A percentile compares a stretch with the other conserved stretches of the same genome.
phyloP scores from a whole-genome alignment of 2,329 filamentous ascomycete species.

The Aureobasidium sp. region DNA sequence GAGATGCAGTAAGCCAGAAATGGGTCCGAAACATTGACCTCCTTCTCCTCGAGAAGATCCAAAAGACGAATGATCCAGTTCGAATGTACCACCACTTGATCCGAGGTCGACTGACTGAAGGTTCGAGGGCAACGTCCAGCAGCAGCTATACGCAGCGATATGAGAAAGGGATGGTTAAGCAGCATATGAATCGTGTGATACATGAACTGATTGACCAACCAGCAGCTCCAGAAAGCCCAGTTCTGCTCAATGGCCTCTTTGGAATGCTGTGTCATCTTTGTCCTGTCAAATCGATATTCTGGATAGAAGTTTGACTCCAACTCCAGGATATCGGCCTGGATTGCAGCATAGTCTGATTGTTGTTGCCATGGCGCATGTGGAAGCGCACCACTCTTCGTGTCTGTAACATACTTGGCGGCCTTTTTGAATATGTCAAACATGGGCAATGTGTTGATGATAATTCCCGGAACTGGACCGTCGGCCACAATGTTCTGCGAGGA shows the following conservation, averaged over 20 bases:
- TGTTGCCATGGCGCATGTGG: conserved; percentile 4
- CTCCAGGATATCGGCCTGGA: not conserved
- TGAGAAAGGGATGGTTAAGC: conserved; percentile 11
- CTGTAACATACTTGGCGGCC: conserved; percentile 9
- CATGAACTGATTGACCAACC: conserved; percentile 11
- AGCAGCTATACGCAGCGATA: conserved; percentile 2
- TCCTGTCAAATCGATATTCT: conserved; percentile 7
- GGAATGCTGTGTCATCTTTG: not conserved
- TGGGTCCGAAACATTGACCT: not conserved
- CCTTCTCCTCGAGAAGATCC: conserved; percentile 7
- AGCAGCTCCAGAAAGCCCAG: conserved; percentile 9
- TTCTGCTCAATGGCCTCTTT: conserved; percentile 11
- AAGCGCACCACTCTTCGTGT: not conserved
- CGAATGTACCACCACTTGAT: conserved; percentile 10
- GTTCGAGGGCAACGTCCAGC: not conserved
- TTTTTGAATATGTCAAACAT: conserved; percentile 15
- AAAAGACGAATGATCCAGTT: conserved; percentile 10
- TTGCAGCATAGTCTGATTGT: conserved; percentile 8
- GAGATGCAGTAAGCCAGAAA: conserved; percentile 13
- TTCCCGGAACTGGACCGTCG: conserved; percentile 7
- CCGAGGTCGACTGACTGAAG: conserved; percentile 8
- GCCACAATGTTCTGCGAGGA: not conserved
- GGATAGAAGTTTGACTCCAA: conserved; percentile 8
- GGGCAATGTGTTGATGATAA: conserved; percentile 7
- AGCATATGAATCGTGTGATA: conserved; percentile 13